These are phyloP conservation scores for Pythium myriotylum DNA, from an alignment of 352 stramenopile species.

Conservation along the genomic window DNA sequence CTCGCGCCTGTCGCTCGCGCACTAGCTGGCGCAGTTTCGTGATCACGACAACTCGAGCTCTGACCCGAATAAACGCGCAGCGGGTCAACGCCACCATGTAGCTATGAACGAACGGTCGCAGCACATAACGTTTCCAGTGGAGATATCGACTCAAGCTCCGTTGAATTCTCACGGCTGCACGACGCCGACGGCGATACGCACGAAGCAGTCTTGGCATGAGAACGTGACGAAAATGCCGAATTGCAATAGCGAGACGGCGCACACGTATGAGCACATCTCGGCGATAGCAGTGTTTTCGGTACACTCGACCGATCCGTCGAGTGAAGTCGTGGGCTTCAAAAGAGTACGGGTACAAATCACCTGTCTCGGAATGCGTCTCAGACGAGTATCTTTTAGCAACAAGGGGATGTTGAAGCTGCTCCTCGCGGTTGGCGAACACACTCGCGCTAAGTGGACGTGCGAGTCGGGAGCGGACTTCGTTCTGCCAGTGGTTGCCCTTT, in stretches of 20 bases:
- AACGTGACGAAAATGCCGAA: slow-evolving; percentile 37
- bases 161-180: slow-evolving; percentile 39
- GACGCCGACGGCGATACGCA: slow-evolving; percentile 31
- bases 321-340: slow-evolving; percentile 34
- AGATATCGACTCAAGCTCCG: slow-evolving; percentile 26
- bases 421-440: slow-evolving; percentile 41
- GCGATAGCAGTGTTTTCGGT: slow-evolving; percentile 31
- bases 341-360: slow-evolving; percentile 41
- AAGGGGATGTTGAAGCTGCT: slow-evolving; percentile 45
- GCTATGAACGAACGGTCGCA: slow-evolving; percentile 23
- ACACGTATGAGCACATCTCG: slow-evolving; percentile 25
- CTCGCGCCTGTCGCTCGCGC: slow-evolving; percentile 6
- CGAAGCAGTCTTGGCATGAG: slow-evolving; percentile 30
- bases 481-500: slow-evolving; percentile 53
- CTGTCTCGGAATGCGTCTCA: neutral
- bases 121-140: slow-evolving; percentile 20
- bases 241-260: slow-evolving; percentile 32
- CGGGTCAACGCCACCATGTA: slow-evolving; percentile 24
- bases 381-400: slow-evolving; percentile 29
- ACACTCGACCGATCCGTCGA: slow-evolving; percentile 30
- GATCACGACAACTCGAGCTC: slow-evolving; percentile 24
- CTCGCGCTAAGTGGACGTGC: slow-evolving; percentile 53
- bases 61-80: slow-evolving; percentile 3
- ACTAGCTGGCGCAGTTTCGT: slow-evolving; percentile 21
- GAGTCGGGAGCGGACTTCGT: slow-evolving; percentile 52